Base-by-base conservation (phyloP, 495 filamentous ascomycete genomes). In the Paragyromitra xinjiangensis region DNA sequence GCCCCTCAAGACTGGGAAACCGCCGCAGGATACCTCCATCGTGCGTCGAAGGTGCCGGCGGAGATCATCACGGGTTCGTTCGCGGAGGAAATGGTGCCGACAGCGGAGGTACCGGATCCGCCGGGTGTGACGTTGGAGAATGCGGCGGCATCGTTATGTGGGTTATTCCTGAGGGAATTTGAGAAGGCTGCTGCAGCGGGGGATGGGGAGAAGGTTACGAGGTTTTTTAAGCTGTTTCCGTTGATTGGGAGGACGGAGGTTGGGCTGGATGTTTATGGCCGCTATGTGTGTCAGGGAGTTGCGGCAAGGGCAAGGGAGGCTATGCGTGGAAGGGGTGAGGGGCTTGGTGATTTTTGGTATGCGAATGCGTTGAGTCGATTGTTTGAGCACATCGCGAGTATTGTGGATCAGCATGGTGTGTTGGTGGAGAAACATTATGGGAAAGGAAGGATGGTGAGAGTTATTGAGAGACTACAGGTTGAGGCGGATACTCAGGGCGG, bases 1-100 rank as follows among this genome's bases (percentile, higher is more conserved):
- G 95, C 94, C 1, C 92, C 96, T 50, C 95, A 99, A 84, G 96
- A 98, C 84, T 99, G 96, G 96, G 95, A 99, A 85, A 95, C 91
- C 0, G 95, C 95, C 3, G 95, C 95, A 50, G 91, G 88, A 44
- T 98, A 97, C 83, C 87, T 98, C 53, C 89, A 91, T 64, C 90
- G 95, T 11, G 93, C 96, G 4, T 88, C 89, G 53, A 89, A 91
- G 77, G 91, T 99, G 51, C 94, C 95, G 0, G 84, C 88, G 19
- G 87, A 91, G 0, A 94, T 98, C 73, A 86, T 94, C 56, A 86
- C 91, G 66, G 92, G 96, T 1, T 88, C 89, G n/a, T 99, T 98
- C 81, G 95, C 95, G 1, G 93, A 93, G 48, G 89, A 92, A 73
- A 94, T 97, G 83, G 96, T 99, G 16, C 95, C 95, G 1, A 98